These are phyloP conservation scores for Trichoderma endophyticum DNA, from an alignment of 2,329 filamentous ascomycete species.

Conservation along the genomic window DNA sequence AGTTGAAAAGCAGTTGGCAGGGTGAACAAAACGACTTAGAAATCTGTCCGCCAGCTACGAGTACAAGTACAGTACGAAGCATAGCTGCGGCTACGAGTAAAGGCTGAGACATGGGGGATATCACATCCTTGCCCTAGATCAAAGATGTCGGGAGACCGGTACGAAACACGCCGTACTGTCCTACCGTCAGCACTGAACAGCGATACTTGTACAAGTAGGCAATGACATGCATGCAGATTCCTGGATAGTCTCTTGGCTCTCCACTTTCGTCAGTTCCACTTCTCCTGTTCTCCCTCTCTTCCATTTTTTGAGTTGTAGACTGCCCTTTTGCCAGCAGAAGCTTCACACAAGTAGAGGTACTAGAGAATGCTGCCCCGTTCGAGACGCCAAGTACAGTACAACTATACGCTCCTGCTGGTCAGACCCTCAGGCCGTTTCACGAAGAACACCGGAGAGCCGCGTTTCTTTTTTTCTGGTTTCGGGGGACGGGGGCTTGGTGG, in stretches of 20 bases:
- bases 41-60: neutral
- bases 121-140: neutral
- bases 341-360: neutral
- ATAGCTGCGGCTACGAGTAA: neutral
- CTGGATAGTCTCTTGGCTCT: neutral
- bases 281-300: neutral
- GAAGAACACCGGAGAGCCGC: neutral
- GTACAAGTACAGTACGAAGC: neutral
- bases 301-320: neutral
- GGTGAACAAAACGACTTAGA: neutral
- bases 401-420: neutral
- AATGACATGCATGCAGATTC: conserved; percentile 16
- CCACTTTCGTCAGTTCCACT: neutral
- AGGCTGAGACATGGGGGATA: neutral
- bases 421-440: neutral
- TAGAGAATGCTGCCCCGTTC: neutral
- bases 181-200: conserved; percentile 5
- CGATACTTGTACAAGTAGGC: neutral
- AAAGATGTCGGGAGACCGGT: neutral
- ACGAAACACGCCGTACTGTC: neutral
- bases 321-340: neutral
- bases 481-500: neutral
- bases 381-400: neutral
- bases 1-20: neutral
- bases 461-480: neutral